A percentile compares a stretch with the other conserved stretches of the same genome.
Evolutionary conservation across 371 early-diverging fungal species (phyloP).

Genomic region (Conidiobolus coronatus): DNA sequence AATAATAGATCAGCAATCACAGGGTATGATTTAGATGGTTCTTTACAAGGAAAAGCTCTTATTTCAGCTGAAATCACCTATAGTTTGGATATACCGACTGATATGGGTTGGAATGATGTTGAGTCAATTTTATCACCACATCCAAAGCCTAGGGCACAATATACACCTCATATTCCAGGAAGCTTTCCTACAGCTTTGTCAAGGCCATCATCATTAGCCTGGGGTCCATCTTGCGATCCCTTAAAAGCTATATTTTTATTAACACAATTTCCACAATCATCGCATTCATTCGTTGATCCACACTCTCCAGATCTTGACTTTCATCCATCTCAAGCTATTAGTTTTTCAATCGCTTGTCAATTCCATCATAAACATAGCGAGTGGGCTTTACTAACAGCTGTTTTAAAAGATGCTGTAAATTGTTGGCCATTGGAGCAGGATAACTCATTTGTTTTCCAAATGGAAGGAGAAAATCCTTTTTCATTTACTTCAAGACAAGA

Average conservation of each 20-base stretch:
- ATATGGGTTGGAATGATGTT: not conserved
- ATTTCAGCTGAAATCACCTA: not conserved
- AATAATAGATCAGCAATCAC: too few relatives aligned
- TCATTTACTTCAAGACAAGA: not conserved
- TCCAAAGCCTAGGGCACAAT: not conserved
- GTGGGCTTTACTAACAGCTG: not conserved
- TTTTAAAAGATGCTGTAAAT: not conserved
- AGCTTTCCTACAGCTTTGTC: not conserved
- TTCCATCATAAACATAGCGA: not conserved
- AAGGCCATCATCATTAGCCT: not conserved
- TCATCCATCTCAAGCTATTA: not conserved
- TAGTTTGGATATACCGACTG: not conserved
- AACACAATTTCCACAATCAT: not conserved
- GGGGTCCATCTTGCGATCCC: slow-evolving; percentile 1
- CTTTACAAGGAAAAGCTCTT: not conserved
- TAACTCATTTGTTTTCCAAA: not conserved
- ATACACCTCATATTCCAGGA: not conserved
- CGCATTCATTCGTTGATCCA: not conserved
- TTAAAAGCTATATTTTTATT: not conserved
- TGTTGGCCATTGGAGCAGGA: not conserved
- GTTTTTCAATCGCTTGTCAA: not conserved
- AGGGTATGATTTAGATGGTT: too few relatives aligned
- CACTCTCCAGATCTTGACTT: not conserved
- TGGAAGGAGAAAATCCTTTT: not conserved
- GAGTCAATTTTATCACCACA: not conserved